Evolutionary conservation across 768 basidiomycete species (phyloP), one percentile per base, ranked within the genome.

Genomic region (Pisolithus orientalis): DNA sequence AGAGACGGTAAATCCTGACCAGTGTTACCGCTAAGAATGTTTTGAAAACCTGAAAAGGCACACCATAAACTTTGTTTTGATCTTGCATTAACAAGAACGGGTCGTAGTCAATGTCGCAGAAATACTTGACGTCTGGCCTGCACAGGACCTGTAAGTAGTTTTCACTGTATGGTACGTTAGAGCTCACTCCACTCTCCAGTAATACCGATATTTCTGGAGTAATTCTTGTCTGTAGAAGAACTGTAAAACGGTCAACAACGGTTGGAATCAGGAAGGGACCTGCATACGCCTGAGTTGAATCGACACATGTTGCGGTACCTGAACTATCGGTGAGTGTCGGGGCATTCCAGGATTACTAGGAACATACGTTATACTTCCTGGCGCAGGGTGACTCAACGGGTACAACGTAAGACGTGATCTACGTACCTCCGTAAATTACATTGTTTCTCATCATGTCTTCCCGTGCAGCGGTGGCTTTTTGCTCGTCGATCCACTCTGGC

Each of bases 251-350:
- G 47, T 53, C 6, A 61, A 49, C 47, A 16, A 47, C 11, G 37
- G 14, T 38, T 21, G 21, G 28, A 39, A 32, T 21, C 5, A 44
- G 14, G 48, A 9, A 28, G 24, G 21, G 34, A 40, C 27, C 31
- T 1, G 55, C 83, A 57, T 68, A 91, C 90, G 31, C 90, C 92
- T 44, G 90, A 93, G 70, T 94, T 92, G 70, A 85, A 97, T 10
- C 94, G 82, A 69, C 94, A 96, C 94, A 96, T 95, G 59, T 95
- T 93, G 39, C 94, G 83, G 63, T 96, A 95, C 17, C 82, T 85
- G 59, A 31, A 46, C 24, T 10, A 39, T 16, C n/a, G 4, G 39
- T 60, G 10, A 62, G 52, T 17, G 24, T 34, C 13, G 21, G 28
- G 43, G 40, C 29, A 39, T 9, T 28, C 4, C 49, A 16, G 47